phyloP scores from a whole-genome alignment of 768 basidiomycete genomes.

The Daedalea quercina region DNA sequence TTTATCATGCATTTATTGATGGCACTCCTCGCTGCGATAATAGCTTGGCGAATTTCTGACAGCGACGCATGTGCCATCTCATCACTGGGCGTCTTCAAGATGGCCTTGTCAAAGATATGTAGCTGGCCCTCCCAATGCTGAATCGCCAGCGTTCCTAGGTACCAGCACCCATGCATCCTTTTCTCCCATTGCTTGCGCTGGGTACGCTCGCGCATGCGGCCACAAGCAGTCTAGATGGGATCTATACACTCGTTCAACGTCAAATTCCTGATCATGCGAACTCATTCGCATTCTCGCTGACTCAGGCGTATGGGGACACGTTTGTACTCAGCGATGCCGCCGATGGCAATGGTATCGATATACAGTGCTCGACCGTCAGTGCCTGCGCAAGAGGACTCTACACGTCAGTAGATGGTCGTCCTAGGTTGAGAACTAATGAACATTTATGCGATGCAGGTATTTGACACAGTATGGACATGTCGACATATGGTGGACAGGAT shows the following conservation, averaged over 20 bases:
- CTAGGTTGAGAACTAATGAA: background rate
- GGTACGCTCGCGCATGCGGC: background rate
- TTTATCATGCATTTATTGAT: too few species aligned
- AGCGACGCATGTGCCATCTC: too few species aligned
- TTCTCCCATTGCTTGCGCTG: background rate
- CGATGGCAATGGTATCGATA: constrained; percentile 13
- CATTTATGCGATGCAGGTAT: constrained; percentile 20
- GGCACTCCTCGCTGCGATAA: too few species aligned
- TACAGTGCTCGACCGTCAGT: constrained; percentile 28
- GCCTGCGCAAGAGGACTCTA: constrained; percentile 33
- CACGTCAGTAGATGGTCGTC: constrained; percentile 20
- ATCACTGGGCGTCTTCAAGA: too few species aligned
- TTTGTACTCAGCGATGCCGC: constrained; percentile 26
- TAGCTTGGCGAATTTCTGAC: too few species aligned
- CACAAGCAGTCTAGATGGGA: constrained; percentile 19
- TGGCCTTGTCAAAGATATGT: background rate
- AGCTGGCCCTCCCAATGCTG: background rate
- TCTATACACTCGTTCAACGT: constrained; percentile 27
- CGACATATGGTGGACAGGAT: constrained; percentile 39
- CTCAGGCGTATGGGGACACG: constrained; percentile 20
- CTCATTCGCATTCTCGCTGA: constrained; percentile 25
- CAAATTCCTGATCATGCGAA: constrained; percentile 26
- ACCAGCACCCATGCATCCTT: background rate
- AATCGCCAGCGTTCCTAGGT: background rate
- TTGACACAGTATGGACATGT: constrained; percentile 29